Base-by-base conservation (phyloP, 1,284 basidiomycete genomes). In the Boletus semigastroideus region DNA sequence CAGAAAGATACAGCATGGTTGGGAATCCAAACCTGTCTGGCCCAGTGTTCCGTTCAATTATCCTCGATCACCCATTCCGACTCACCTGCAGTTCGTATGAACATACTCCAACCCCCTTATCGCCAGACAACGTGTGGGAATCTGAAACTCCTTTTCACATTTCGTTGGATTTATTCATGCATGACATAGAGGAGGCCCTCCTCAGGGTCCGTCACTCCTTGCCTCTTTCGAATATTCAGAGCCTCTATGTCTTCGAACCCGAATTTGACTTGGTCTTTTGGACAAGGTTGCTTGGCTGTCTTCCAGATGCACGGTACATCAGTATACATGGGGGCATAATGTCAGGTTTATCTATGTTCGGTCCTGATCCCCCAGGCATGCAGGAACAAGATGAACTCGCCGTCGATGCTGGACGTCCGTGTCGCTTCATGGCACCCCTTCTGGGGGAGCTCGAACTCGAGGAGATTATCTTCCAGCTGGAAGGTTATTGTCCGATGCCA, bases 21-120 rank as follows among this genome's bases (percentile, higher is more conserved):
- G 14, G 14, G 7, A 14, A 33, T 16, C 13, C 33, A 33, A 12
- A 25, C 25, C 5, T 33, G 33, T 33, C 33, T 14, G 16, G 14
- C 33, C 14, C 33, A 14, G 14, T 14, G 33, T 16, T 33, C 33
- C 33, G 13, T 33, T 33, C 33, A 33, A 8, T 33, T 13, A 4
- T 5, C 14, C 1, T 33, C 11, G 0, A 4, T 6, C 4, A 0
- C 14, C 14, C 33, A 9, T 25, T 25, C 25, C 6, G 0, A 4
- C 7, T 33, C 33, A 33, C 14, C 33, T 33, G 7, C 33, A 33
- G 33, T 4, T 14, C 6, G 4, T 7, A 9, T 9, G 7, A 34
- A 16, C 14, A 14, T 9, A 9, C 13, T 33, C 4, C 33, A 6
- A 8, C 5, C 31, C 0, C 5, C 31, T 6, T 14, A 1, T 2